A percentile compares a stretch with the other conserved stretches of the same genome.
Conservation (phyloP, 2,329 filamentous ascomycete species). For the Keithomyces neogunnii region DNA sequence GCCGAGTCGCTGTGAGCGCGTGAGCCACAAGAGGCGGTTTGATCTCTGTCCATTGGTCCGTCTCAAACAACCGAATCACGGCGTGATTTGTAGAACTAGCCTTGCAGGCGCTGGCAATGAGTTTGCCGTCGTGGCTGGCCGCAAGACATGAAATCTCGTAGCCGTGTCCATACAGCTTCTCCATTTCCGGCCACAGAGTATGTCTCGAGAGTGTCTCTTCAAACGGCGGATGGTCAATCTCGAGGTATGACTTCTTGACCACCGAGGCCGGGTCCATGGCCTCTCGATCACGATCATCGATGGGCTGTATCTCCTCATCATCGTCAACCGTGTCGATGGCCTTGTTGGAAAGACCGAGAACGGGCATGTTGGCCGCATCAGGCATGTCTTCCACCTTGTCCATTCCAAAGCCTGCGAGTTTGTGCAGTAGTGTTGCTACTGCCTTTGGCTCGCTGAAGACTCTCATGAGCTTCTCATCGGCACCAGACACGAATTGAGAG, state of each 20-base stretch:
- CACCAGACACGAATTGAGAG: constrained; percentile 81
- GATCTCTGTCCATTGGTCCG: constrained; percentile 77
- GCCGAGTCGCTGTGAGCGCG: constrained; percentile 72
- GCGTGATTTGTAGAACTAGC: constrained; percentile 91
- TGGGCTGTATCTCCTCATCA: constrained; percentile 33
- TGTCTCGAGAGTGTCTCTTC: constrained; percentile 86
- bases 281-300: constrained; percentile 41
- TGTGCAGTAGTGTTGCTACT: constrained; percentile 65
- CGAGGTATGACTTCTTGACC: constrained; percentile 52
- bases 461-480: constrained; percentile 94
- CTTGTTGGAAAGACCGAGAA: constrained; percentile 93
- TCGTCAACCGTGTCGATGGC: constrained; percentile 58
- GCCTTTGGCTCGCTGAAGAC: constrained; percentile 87
- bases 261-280: constrained; percentile 46
- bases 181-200: constrained; percentile 90
- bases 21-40: constrained; percentile 77
- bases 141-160: constrained; percentile 92
- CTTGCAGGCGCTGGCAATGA: constrained; percentile 88
- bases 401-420: constrained; percentile 52
- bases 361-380: constrained; percentile 89
- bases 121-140: constrained; percentile 60
- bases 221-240: constrained; percentile 66
- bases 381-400: constrained; percentile 46
- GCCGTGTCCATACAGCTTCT: constrained; percentile 96
- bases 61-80: constrained; percentile 86